Percentiles rank a stretch among this genome's conserved stretches.
Evolutionary conservation across 2,329 filamentous ascomycete genomes (phyloP).

Genomic region (Teratosphaeria epicoccoides): DNA sequence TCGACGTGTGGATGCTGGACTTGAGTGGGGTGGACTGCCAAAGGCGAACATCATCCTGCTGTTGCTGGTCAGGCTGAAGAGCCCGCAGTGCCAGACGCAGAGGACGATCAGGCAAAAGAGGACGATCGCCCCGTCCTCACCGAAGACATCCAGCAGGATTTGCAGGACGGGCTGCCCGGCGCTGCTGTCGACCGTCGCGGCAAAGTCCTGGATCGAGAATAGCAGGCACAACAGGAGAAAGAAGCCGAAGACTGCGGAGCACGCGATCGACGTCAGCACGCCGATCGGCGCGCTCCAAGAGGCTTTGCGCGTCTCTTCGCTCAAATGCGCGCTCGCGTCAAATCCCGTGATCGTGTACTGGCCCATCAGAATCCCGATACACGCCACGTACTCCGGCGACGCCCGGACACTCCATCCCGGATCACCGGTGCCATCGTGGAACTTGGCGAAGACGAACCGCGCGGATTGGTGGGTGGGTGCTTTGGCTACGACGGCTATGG

Average conservation of each 20-base stretch:
- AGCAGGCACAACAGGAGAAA: constrained; percentile 48
- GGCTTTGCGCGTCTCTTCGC: constrained; percentile 48
- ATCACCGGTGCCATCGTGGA: constrained; percentile 40
- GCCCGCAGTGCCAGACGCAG: constrained; percentile 51
- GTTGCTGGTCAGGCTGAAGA: constrained; percentile 49
- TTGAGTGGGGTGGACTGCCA: constrained; percentile 7
- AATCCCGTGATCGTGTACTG: constrained; percentile 47
- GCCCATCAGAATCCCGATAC: constrained; percentile 43
- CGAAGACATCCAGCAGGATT: constrained; percentile 48
- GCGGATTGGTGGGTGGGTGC: constrained; percentile 47
- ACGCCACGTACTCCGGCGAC: constrained; percentile 44
- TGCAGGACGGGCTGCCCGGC: constrained; percentile 48
- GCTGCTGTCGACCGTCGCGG: constrained; percentile 33
- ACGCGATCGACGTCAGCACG: constrained; percentile 46
- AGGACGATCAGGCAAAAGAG: constrained; percentile 47
- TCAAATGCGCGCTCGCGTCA: constrained; percentile 47
- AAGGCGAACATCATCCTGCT: constrained; percentile 52
- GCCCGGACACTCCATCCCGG: constrained; percentile 45
- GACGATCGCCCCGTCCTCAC: constrained; percentile 44
- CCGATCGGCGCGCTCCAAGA: constrained; percentile 49
- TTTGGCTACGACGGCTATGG: constrained; percentile 47
- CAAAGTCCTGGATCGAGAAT: constrained; percentile 50
- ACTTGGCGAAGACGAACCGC: constrained; percentile 38
- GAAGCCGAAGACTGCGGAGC: constrained; percentile 48
- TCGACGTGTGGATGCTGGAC: background rate